These are phyloP conservation scores for Lepidium africanum DNA, from an alignment of 345 rosid species.

Conservation along the genomic window DNA sequence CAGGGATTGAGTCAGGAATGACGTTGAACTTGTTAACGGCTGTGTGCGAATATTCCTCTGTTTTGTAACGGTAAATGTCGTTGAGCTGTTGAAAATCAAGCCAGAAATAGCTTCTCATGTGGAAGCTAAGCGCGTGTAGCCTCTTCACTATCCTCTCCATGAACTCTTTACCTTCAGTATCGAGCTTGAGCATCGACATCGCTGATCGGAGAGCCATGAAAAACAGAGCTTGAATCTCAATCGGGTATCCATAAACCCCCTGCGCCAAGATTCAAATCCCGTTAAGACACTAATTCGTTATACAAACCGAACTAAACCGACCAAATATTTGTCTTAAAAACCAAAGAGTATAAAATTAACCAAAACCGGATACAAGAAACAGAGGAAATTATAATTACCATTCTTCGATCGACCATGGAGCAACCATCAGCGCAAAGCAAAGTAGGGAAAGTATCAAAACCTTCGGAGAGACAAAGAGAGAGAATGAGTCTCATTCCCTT, in stretches of 20 bases:
- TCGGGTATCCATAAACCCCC: slow-evolving; percentile 63
- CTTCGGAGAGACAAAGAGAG: slow-evolving; percentile 67
- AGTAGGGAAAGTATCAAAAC: slow-evolving; percentile 78
- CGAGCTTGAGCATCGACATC: slow-evolving; percentile 44
- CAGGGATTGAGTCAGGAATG: slow-evolving; percentile 57
- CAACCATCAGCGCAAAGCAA: slow-evolving; percentile 85
- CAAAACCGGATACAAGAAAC: background rate
- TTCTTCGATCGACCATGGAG: slow-evolving; percentile 81
- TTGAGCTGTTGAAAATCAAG: slow-evolving; percentile 55
- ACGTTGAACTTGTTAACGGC: slow-evolving; percentile 64
- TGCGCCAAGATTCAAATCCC: background rate
- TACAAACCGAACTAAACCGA: background rate
- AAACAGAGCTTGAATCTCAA: slow-evolving; percentile 61
- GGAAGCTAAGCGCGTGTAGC: slow-evolving; percentile 59
- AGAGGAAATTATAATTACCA: slow-evolving; percentile 32
- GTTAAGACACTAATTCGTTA: background rate
- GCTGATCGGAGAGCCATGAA: slow-evolving; percentile 60
- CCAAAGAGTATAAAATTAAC: background rate
- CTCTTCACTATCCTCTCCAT: slow-evolving; percentile 44
- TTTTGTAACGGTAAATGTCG: slow-evolving; percentile 57
- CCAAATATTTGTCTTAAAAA: background rate
- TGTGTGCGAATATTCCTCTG: slow-evolving; percentile 59
- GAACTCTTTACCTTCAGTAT: slow-evolving; percentile 49
- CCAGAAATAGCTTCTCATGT: slow-evolving; percentile 64
- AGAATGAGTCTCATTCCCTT: slow-evolving; percentile 75